Percentiles rank a stretch among this genome's conserved stretches.
Evolutionary conservation across 2,329 filamentous ascomycete genomes (phyloP).

Genomic region (Zymoseptoria passerinii): DNA sequence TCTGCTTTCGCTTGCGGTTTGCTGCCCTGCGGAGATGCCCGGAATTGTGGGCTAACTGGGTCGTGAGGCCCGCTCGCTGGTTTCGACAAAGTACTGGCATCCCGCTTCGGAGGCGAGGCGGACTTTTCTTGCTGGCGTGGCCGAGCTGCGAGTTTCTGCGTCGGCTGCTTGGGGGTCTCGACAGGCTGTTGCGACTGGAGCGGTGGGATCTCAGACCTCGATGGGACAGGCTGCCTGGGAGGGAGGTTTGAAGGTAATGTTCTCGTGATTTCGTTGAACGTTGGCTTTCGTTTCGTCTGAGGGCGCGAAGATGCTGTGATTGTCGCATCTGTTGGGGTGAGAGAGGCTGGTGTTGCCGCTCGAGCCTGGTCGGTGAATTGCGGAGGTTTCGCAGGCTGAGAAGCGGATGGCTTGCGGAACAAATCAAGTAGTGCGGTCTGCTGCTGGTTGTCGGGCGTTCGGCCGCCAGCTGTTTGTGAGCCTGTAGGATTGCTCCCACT

Average conservation of each 20-base stretch:
- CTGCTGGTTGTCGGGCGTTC: constrained; percentile 29
- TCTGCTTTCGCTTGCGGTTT: neutral
- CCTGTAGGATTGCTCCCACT: constrained; percentile 1
- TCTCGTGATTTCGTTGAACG: constrained; percentile 28
- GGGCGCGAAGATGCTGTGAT: constrained; percentile 10
- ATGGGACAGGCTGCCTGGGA: constrained; percentile 5
- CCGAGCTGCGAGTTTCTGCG: neutral
- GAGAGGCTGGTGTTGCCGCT: constrained; percentile 10
- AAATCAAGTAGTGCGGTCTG: constrained; percentile 40
- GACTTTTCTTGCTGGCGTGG: neutral
- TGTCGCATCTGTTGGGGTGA: constrained; percentile 15
- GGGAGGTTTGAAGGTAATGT: constrained; percentile 21
- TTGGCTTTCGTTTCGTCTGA: constrained; percentile 11
- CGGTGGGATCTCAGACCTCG: neutral
- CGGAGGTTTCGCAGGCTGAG: constrained; percentile 5
- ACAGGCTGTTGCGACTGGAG: neutral
- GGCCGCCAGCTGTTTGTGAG: neutral
- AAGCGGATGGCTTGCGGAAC: constrained; percentile 31
- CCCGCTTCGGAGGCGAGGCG: neutral
- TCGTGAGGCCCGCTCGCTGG: neutral
- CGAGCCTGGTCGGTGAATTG: neutral
- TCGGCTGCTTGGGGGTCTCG: constrained; percentile 1
- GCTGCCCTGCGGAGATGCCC: neutral
- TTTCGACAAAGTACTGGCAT: neutral
- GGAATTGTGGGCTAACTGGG: neutral